Evolutionary conservation across 129 eudicot genomes (phyloP), one percentile per base, ranked within the genome.

Genomic region (sunflower (Helianthus annuus)): DNA sequence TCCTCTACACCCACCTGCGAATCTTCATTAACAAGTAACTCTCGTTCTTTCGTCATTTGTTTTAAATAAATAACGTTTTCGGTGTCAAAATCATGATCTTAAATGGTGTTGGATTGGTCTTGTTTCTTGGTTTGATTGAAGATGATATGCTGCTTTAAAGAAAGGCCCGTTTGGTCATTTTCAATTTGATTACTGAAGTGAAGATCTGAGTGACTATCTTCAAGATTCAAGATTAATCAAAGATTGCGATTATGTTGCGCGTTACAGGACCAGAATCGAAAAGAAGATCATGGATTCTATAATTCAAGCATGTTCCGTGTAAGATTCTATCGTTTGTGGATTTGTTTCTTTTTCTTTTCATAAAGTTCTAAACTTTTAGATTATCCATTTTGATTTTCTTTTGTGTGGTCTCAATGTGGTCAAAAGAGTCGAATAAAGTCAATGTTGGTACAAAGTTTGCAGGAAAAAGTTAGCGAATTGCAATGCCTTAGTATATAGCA

Each of bases 1-100:
- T 57, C 94, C 96, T 19, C 55, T 92, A 67, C 69, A 76, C 66
- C 90, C 89, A 38, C 69, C 65, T 13, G 60, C 17, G 49, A 19
- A 63, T 63, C 71, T 15, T 70, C 72, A n/a, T 4, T 70, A 70
- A 70, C 70, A 49, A 66, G 79, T 75, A 74, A 74, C 42, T 39
- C 32, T 49, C 19, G 48, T 49, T 68, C 52, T 48, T 60, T 61
- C 60, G 68, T 24, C 74, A 68, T 67, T 49, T 69, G 48, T 51
- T 51, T 60, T 38, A 34, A n/a, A 49, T n/a, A 60, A 27, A 46
- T 48, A 34, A 36, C 53, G 27, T 62, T 19, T 46, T 59, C 4
- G 6, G 19, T 68, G 69, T 40, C 8, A 64, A 68, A 67, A 51
- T 24, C 10, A 12, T 3, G 64, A 40, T 38, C 13, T 29, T 76